phyloP scores from a whole-genome alignment of 306 rosid genomes.

The Datisca glomerata region DNA sequence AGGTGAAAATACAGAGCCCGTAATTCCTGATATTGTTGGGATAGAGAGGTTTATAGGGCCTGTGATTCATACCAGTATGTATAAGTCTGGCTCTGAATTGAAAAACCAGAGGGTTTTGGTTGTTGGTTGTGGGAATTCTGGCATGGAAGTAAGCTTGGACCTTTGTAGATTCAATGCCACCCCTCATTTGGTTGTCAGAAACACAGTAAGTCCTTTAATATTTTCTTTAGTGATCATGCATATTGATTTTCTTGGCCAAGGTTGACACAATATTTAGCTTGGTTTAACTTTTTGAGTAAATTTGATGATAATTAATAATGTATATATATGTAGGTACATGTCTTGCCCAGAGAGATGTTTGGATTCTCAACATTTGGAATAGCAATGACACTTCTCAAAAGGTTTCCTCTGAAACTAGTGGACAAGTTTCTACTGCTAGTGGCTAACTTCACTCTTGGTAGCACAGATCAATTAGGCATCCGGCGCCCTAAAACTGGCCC shows the following conservation, averaged over 20 bases:
- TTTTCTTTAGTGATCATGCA: constrained; percentile 1
- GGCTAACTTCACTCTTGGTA: constrained; percentile 44
- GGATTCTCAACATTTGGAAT: constrained; percentile 80
- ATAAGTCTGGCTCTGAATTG: constrained; percentile 49
- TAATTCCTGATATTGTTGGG: constrained; percentile 45
- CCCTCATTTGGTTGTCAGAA: constrained; percentile 77
- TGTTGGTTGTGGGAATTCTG: constrained; percentile 92
- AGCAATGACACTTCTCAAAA: constrained; percentile 56
- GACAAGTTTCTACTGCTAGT: constrained; percentile 53
- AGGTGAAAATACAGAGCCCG: constrained; percentile 89
- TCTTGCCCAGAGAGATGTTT: constrained; percentile 77
- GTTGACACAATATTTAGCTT: too few relatives aligned
- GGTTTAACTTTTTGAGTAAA: too few relatives aligned
- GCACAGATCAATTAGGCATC: constrained; percentile 62
- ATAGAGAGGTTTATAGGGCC: constrained; percentile 32
- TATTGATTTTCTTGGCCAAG: too few relatives aligned
- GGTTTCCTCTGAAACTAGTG: constrained; percentile 55
- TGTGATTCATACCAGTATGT: constrained; percentile 48
- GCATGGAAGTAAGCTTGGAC: constrained; percentile 97
- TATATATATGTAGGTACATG: constrained; percentile 58
- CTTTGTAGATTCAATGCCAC: constrained; percentile 68
- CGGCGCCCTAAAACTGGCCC: constrained; percentile 90
- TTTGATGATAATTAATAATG: too few relatives aligned
- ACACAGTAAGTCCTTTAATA: constrained; percentile 48
- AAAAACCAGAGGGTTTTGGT: constrained; percentile 54